A percentile compares a stretch with the other conserved stretches of the same genome.
Conservation (phyloP, 106 monocot genomes). For the Narthecium ossifragum region DNA sequence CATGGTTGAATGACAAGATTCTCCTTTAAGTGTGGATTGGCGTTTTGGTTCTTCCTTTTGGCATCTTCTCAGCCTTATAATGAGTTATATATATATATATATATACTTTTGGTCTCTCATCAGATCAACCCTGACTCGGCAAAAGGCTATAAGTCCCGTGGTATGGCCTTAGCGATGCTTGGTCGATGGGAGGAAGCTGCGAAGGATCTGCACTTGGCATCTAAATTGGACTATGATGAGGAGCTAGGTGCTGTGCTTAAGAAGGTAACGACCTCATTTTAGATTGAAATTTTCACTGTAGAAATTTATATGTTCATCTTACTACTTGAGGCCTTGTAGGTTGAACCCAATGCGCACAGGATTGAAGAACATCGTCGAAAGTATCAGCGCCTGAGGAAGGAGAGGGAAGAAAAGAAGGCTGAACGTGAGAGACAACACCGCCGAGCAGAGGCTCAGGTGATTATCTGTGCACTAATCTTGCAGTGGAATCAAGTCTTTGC, state of each 20-base stretch:
- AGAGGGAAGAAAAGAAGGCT: conserved; percentile 65
- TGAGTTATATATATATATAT: too few relatives aligned
- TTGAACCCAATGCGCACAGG: conserved; percentile 93
- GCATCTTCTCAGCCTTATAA: too few relatives aligned
- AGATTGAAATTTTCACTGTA: neutral
- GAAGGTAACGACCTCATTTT: conserved; percentile 33
- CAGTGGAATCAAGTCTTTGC: neutral
- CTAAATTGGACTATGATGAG: conserved; percentile 91
- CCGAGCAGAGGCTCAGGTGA: conserved; percentile 81
- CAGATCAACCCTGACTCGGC: conserved; percentile 98
- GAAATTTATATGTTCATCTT: neutral
- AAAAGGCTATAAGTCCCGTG: conserved; percentile 91
- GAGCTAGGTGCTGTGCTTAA: conserved; percentile 85
- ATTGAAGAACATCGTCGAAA: conserved; percentile 93
- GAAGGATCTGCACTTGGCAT: conserved; percentile 87
- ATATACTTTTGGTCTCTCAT: neutral
- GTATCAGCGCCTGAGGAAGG: conserved; percentile 83
- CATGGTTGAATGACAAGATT: too few relatives aligned
- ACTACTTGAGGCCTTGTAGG: conserved; percentile 23
- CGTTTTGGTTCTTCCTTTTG: too few relatives aligned
- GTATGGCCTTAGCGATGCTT: conserved; percentile 84
- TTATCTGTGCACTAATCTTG: conserved; percentile 2
- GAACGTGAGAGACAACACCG: conserved; percentile 72
- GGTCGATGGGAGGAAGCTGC: conserved; percentile 91
- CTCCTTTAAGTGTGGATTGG: too few relatives aligned